Conservation (phyloP, 1,284 basidiomycete genomes). For the Boletus smithii region DNA sequence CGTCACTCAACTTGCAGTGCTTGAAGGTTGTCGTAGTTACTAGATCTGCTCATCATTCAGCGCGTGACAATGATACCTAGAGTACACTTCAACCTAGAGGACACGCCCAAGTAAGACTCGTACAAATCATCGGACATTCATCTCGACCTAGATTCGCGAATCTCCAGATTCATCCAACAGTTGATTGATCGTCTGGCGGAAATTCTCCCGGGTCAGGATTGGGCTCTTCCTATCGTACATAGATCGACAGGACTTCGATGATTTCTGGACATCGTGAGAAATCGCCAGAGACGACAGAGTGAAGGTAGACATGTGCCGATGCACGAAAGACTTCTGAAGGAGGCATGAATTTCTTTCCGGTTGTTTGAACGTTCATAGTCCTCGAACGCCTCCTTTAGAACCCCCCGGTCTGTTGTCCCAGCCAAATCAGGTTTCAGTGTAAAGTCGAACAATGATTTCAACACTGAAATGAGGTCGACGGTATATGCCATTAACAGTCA, state of each 20-base stretch:
- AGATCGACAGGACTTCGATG: constrained; percentile 27
- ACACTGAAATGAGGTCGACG: constrained; percentile 12
- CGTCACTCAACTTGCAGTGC: too few species aligned
- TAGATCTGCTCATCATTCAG: too few species aligned
- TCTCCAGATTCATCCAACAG: constrained; percentile 1
- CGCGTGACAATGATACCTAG: not conserved
- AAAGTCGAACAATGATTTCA: constrained; percentile 8
- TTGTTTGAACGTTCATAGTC: constrained; percentile 3
- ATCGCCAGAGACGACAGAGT: constrained; percentile 67
- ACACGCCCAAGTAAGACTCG: too few species aligned
- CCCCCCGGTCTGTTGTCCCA: constrained; percentile 6
- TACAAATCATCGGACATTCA: too few species aligned
- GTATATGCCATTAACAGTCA: constrained; percentile 9
- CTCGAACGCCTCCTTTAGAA: constrained; percentile 10
- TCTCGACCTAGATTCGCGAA: not conserved
- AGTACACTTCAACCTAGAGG: too few species aligned
- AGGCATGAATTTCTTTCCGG: not conserved
- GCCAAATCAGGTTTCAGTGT: constrained; percentile 9
- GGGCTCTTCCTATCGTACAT: not conserved
- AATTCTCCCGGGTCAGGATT: not conserved
- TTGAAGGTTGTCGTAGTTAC: too few species aligned
- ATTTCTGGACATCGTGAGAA: constrained; percentile 62
- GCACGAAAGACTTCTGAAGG: constrained; percentile 69
- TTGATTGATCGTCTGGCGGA: not conserved
- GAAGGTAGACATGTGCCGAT: constrained; percentile 68